Evolutionary conservation across 2,329 filamentous ascomycete genomes (phyloP), one percentile per base, ranked within the genome.

Genomic region (Dactylella cylindrospora): DNA sequence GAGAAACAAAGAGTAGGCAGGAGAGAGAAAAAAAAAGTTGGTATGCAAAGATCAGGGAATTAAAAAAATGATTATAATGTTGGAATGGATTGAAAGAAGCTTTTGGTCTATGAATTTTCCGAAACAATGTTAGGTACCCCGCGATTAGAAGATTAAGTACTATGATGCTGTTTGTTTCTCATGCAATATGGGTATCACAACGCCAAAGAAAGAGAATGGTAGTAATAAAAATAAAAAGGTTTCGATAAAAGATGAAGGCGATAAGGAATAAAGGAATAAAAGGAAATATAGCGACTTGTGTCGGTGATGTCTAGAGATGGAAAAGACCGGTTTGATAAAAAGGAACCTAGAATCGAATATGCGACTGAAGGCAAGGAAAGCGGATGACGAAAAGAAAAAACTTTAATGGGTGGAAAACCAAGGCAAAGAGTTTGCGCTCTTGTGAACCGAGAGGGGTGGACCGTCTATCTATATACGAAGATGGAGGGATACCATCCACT

Each of bases 381-480:
- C 33, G 32, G 25, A 60, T 60, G 54, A 60, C 54, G 54, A 60
- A 41, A 61, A 49, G 35, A 61, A 47, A n/a, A n/a, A n/a, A n/a
- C n/a, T n/a, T n/a, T 39, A 29, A 26, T 20, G 38, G 40, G 36
- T 45, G 28, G 40, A 40, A 41, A 53, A 53, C 44, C 38, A 44
- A 31, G 50, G 32, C 23, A 53, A 39, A 25, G 29, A 26, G 32
- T 35, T 52, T 53, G 41, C 41, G 55, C 28, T 35, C 36, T 20
- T 13, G 31, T 32, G 39, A 36, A 52, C 17, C 19, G 39, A 44
- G 55, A 53, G 55, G 54, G 55, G 55, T 51, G 41, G 33, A 33
- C 47, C 55, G 28, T 61, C 54, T 61, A 61, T 61, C 55, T 61
- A 61, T 61, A 61, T 61, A 61, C 35, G 47, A 53, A 49, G 46